These are phyloP conservation scores for Camellia granthamiana DNA, from an alignment of 148 eudicot genomes.

Conservation along the genomic window DNA sequence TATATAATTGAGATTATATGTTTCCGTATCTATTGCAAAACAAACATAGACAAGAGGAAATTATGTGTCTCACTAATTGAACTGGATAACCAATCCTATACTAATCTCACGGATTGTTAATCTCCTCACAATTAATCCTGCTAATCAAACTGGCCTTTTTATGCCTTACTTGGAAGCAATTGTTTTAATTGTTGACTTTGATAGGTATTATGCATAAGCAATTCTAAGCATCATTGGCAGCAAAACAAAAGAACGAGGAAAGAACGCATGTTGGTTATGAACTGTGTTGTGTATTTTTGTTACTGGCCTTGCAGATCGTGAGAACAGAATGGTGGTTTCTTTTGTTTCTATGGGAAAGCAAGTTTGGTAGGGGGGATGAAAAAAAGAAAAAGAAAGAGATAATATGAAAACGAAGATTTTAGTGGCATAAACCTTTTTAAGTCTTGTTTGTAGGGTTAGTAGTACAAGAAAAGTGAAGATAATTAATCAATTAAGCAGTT, in stretches of 20 bases:
- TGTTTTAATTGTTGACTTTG: background rate
- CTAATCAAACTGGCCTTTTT: too few species aligned
- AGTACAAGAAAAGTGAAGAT: background rate
- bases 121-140: too few species aligned
- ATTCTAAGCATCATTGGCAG: background rate
- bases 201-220: background rate
- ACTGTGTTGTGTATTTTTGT: background rate
- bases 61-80: too few species aligned
- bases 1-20: too few species aligned
- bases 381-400: background rate
- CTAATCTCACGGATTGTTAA: too few species aligned
- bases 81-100: too few species aligned
- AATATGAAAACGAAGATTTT: background rate
- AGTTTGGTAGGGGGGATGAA: conserved; percentile 3
- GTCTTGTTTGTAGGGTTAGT: background rate
- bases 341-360: background rate
- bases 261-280: background rate
- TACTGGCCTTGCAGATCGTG: conserved; percentile 1
- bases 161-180: too few species aligned
- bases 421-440: background rate
- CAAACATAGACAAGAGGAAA: too few species aligned
- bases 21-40: too few species aligned
- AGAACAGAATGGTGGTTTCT: conserved; percentile 5
- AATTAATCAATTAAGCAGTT: background rate
- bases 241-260: background rate